Conservation (phyloP, 1,139 yeast species). For the Kodamaea sp. region DNA sequence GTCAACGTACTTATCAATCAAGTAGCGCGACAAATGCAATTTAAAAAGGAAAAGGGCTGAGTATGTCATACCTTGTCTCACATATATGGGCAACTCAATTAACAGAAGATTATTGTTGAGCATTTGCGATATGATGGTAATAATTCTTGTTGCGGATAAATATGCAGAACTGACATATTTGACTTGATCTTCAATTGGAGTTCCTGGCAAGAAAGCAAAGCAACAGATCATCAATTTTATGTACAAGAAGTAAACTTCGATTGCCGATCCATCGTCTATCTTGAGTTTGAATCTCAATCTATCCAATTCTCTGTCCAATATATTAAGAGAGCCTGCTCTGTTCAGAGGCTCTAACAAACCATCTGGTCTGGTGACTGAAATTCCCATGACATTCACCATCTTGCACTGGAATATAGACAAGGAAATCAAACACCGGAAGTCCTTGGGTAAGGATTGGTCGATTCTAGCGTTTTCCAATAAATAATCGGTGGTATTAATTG, state of each 20-base stretch:
- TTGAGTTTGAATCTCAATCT: slow-evolving; percentile 63
- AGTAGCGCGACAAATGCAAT: slow-evolving; percentile 75
- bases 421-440: slow-evolving; percentile 71
- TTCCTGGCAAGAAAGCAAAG: slow-evolving; percentile 88
- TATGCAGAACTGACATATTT: slow-evolving; percentile 83
- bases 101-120: slow-evolving; percentile 61
- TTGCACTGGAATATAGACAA: slow-evolving; percentile 83
- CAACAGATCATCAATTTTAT: slow-evolving; percentile 81
- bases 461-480: slow-evolving; percentile 76
- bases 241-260: slow-evolving; percentile 81
- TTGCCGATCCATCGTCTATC: slow-evolving; percentile 59
- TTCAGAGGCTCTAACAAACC: slow-evolving; percentile 85
- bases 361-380: slow-evolving; percentile 85
- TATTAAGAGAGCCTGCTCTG: slow-evolving; percentile 75
- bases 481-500: slow-evolving; percentile 76
- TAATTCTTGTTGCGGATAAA: slow-evolving; percentile 75
- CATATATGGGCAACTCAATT: slow-evolving; percentile 83
- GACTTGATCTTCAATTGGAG: slow-evolving; percentile 86
- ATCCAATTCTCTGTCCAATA: slow-evolving; percentile 77
- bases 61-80: slow-evolving; percentile 81
- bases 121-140: slow-evolving; percentile 74
- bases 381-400: slow-evolving; percentile 82
- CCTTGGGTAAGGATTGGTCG: slow-evolving; percentile 66
- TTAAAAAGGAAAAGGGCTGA: slow-evolving; percentile 81
- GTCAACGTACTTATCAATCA: slow-evolving; percentile 77